Evolutionary conservation across 2,329 filamentous ascomycete genomes (phyloP).

Genomic region (Malbranchea zuffiana): DNA sequence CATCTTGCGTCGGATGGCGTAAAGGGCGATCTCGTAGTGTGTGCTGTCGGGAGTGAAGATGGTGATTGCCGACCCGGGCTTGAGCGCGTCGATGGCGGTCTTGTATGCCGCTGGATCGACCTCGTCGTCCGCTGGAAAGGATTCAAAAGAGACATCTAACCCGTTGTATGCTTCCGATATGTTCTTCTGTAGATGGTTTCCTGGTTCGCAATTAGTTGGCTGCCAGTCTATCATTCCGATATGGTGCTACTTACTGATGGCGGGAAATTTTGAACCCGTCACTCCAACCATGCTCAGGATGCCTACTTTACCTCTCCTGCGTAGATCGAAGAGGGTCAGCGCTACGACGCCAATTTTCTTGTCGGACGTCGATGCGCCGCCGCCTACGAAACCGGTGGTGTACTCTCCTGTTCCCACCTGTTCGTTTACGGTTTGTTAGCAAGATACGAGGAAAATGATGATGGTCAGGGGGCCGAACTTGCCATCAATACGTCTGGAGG

Average conservation of each 20-base stretch:
- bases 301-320: slow-evolving; percentile 76
- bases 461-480: slow-evolving; percentile 16
- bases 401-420: slow-evolving; percentile 89
- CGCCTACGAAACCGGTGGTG: slow-evolving; percentile 86
- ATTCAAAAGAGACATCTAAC: slow-evolving; percentile 75
- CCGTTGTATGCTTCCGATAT: slow-evolving; percentile 80
- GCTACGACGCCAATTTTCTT: slow-evolving; percentile 95
- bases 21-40: slow-evolving; percentile 82
- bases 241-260: slow-evolving; percentile 56
- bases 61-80: slow-evolving; percentile 76
- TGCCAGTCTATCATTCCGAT: too few species aligned
- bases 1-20: slow-evolving; percentile 76
- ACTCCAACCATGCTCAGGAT: slow-evolving; percentile 82
- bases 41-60: slow-evolving; percentile 94
- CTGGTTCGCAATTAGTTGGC: slow-evolving; percentile 32
- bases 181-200: slow-evolving; percentile 75
- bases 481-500: slow-evolving; percentile 61
- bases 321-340: slow-evolving; percentile 77
- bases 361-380: slow-evolving; percentile 72
- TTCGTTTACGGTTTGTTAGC: too few species aligned
- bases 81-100: slow-evolving; percentile 70
- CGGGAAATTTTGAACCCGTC: slow-evolving; percentile 79
- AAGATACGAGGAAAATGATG: slow-evolving; percentile 9
- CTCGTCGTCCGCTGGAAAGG: slow-evolving; percentile 64
- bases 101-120: slow-evolving; percentile 76